Conservation (phyloP, 2,329 filamentous ascomycete genomes). For the Pseudogymnoascus sp. region DNA sequence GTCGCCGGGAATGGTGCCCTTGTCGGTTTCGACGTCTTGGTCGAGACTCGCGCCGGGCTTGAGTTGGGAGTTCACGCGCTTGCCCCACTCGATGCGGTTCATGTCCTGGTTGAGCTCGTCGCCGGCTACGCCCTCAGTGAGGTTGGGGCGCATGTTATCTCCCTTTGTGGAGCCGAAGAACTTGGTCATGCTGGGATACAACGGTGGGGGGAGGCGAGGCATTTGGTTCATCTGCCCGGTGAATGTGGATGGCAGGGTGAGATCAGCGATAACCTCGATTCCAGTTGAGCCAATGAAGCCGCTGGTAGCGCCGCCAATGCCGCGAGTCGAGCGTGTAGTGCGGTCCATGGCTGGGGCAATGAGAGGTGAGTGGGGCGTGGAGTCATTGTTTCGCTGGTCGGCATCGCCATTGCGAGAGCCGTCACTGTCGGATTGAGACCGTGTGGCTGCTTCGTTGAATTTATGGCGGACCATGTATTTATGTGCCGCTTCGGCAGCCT, state of each 20-base stretch:
- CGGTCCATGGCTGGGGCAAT: conserved; percentile 53
- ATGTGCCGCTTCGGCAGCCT: conserved; percentile 53
- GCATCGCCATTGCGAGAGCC: conserved; percentile 44
- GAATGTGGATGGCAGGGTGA: conserved; percentile 50
- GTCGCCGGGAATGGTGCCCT: conserved; percentile 2
- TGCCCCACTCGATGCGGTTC: conserved; percentile 20
- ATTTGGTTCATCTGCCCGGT: conserved; percentile 23
- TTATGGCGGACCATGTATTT: conserved; percentile 50
- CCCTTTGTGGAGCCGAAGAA: conserved; percentile 19
- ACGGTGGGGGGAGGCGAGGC: conserved; percentile 25
- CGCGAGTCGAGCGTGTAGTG: conserved; percentile 54
- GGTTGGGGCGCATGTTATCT: conserved; percentile 17
- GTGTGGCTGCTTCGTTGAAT: conserved; percentile 18
- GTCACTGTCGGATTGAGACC: conserved; percentile 29
- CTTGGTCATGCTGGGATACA: conserved; percentile 20
- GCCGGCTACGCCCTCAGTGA: conserved; percentile 11
- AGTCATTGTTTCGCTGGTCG: conserved; percentile 35
- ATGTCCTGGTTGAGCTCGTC: conserved; percentile 24
- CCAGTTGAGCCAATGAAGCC: conserved; percentile 50
- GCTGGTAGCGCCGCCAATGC: conserved; percentile 35
- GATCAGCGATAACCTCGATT: conserved; percentile 51
- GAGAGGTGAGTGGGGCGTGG: conserved; percentile 38
- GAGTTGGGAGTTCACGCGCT: conserved; percentile 24
- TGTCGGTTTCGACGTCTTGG: conserved; percentile 19
- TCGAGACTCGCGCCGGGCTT: conserved; percentile 25